Base-by-base conservation (phyloP, 208 protist genomes). In the Phytomonas sp. region DNA sequence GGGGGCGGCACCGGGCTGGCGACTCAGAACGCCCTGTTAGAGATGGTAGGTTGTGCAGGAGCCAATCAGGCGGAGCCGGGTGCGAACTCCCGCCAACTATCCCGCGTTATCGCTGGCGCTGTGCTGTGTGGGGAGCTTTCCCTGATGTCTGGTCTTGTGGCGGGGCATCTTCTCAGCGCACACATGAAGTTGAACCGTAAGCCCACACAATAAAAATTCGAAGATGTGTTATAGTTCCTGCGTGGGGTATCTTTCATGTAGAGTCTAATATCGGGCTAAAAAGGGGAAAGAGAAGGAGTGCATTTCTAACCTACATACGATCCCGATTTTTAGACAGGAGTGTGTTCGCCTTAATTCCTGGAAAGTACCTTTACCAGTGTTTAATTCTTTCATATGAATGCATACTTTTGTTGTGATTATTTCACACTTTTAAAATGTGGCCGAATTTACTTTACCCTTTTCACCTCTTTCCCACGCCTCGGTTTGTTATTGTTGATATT, bases 71-170 rank as follows among this genome's bases (percentile, higher is more conserved):
- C 86, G 6, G 73, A 79, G 31, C 96, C 97, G 23, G 97, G 97
- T 43, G 71, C 68, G 1, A 96, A 99, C 73, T 88, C 98, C 9
- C 81, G 91, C 40, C 82, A 91, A 67, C 84, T 99, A 9, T 96
- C 98, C 0, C 83, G 89, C 60, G 77, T 97, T 64, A 83, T 99
- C 15, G 89, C 89, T 2, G 83, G 87, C 17, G 88, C 86, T 53
- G 98, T 99, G 13, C 74, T 99, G 66, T 98, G 96, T 61, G 98
- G 97, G 32, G 98, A 99, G 80, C 86, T 99, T 6, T 99, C 97
- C 0, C 85, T 99, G 33, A 95, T 99, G 80, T 85, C 91, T 46
- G 93, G 91, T 33, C 83, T 95, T 31, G 88, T 91, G 29, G 88
- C 94, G n/a, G 92, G 92, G 13, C 91, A 96, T 71, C 76, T 97